phyloP scores from a whole-genome alignment of 805 yeast species.

The Cyberlindnera nakhonratchasimensis region DNA sequence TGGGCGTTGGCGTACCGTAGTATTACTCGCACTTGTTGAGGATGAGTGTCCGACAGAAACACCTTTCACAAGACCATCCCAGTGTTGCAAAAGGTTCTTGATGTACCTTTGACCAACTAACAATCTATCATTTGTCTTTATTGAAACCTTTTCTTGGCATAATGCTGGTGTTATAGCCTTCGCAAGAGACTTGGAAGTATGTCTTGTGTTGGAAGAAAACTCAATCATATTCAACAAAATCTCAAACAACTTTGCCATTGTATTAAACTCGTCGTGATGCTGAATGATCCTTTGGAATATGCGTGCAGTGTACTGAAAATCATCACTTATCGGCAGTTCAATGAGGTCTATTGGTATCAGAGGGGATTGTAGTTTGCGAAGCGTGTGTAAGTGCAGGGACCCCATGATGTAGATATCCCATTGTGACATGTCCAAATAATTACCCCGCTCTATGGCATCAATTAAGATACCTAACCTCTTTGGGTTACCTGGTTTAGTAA shows the following conservation, averaged over 20 bases:
- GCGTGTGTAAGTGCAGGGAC: conserved; percentile 39
- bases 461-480: conserved; percentile 40
- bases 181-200: conserved; percentile 28
- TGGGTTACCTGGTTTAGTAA: conserved; percentile 56
- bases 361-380: conserved; percentile 51
- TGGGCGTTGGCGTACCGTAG: conserved; percentile 1
- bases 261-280: conserved; percentile 29
- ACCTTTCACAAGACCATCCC: conserved; percentile 30
- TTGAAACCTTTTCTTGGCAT: conserved; percentile 46
- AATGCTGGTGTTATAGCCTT: conserved; percentile 41
- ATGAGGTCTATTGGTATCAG: conserved; percentile 50
- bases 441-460: conserved; percentile 51
- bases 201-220: conserved; percentile 39
- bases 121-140: conserved; percentile 42
- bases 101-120: conserved; percentile 52
- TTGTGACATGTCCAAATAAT: conserved; percentile 57
- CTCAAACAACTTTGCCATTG: conserved; percentile 41
- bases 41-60: background rate
- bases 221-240: conserved; percentile 42
- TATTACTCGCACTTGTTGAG: background rate
- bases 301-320: conserved; percentile 38
- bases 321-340: conserved; percentile 51
- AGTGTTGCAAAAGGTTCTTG: conserved; percentile 48
- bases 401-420: conserved; percentile 53
- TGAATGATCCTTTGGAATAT: conserved; percentile 35